Evolutionary conservation across 495 filamentous ascomycete species (phyloP).

Genomic region (Tuber melanosporum): DNA sequence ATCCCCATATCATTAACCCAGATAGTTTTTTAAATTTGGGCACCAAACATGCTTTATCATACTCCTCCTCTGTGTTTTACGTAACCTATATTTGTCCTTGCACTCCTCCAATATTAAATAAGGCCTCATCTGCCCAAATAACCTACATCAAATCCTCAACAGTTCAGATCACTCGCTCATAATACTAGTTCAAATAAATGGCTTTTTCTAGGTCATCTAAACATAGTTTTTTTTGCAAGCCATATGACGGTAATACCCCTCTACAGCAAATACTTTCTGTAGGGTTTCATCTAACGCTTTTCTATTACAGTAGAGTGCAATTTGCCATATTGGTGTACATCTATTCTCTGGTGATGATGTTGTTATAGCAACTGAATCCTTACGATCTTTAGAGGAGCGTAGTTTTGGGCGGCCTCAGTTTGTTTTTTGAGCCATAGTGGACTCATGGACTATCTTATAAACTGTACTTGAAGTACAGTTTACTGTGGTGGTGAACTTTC

Average conservation of each 20-base stretch:
- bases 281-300: not conserved
- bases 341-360: not conserved
- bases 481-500: too few species aligned
- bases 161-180: not conserved
- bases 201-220: not conserved
- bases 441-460: too few species aligned
- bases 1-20: not conserved
- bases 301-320: not conserved
- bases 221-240: not conserved
- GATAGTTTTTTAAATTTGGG: slow-evolving; percentile 10
- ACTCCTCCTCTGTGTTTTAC: slow-evolving; percentile 3
- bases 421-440: too few species aligned
- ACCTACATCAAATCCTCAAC: not conserved
- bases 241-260: not conserved
- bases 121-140: slow-evolving; percentile 15
- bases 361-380: too few species aligned
- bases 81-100: slow-evolving; percentile 15
- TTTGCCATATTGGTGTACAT: not conserved
- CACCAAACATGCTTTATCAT: slow-evolving; percentile 8
- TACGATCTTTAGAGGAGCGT: too few species aligned
- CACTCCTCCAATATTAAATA: slow-evolving; percentile 9
- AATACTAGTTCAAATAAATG: not conserved
- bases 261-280: not conserved
- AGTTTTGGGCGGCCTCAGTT: too few species aligned
- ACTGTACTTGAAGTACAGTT: too few species aligned